Evolutionary conservation across 805 yeast species (phyloP).

Genomic region (Wickerhamomyces mucosus): DNA sequence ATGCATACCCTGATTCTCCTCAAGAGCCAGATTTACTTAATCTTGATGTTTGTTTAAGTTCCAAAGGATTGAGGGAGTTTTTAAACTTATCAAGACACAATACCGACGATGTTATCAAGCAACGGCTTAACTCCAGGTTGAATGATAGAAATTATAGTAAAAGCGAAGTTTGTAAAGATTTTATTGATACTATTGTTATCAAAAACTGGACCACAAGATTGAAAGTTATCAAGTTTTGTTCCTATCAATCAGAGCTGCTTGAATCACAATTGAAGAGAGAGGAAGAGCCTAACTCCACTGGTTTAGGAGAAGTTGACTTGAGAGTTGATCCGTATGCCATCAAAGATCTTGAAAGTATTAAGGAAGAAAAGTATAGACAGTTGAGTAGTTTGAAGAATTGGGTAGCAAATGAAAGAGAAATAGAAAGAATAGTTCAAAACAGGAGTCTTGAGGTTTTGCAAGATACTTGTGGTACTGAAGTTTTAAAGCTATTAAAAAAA

Average conservation of each 20-base stretch:
- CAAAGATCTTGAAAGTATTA: constrained; percentile 25
- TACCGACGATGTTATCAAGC: constrained; percentile 37
- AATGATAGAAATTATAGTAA: too few relatives aligned
- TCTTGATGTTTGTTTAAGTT: constrained; percentile 23
- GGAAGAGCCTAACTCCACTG: too few relatives aligned
- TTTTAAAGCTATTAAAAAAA: too few relatives aligned
- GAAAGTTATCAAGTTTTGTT: constrained; percentile 33
- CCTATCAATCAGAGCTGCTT: constrained; percentile 24
- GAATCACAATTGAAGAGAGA: constrained; percentile 13
- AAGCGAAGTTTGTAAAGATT: too few relatives aligned
- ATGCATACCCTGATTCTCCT: constrained; percentile 14
- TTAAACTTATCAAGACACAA: constrained; percentile 26
- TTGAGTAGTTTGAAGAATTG: constrained; percentile 24
- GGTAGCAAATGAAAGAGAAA: constrained; percentile 29
- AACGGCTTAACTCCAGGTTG: constrained; percentile 33
- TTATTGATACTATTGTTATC: too few relatives aligned
- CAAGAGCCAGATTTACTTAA: constrained; percentile 18
- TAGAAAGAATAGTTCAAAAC: constrained; percentile 25
- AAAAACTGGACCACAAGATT: constrained; percentile 39
- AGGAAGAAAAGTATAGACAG: constrained; percentile 19
- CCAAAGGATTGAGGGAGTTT: constrained; percentile 27
- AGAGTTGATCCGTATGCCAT: constrained; percentile 44
- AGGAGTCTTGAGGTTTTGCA: too few relatives aligned
- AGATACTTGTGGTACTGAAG: too few relatives aligned
- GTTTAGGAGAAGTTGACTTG: constrained; percentile 18